Base-by-base conservation (phyloP, 148 eudicot species). In the Pouteria glomerata region DNA sequence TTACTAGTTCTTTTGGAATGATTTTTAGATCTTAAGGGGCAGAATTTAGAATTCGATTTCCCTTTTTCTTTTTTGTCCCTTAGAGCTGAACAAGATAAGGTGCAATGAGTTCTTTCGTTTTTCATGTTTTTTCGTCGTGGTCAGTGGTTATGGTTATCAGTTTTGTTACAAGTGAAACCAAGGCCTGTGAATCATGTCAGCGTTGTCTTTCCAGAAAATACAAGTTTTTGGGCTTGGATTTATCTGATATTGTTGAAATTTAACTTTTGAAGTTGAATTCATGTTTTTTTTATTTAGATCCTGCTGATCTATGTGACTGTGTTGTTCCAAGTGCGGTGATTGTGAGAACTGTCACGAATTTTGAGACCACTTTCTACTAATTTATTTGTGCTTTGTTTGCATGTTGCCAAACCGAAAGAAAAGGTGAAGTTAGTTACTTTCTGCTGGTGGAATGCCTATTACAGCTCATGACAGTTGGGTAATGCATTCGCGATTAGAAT, bases 31-130 rank as follows among this genome's bases (percentile, higher is more conserved):
- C 8, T 6, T 26, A 0, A 21, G 8, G 16, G 39, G 27, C 30
- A 37, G 62, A 69, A 53, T 69, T 56, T 10, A 52, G 27, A 39
- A 26, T 37, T 41, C 24, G 35, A 56, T 70, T 70, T 35, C 33
- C 52, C 47, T 62, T 44, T 34, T n/a, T 33, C 7, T 26, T 37
- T 37, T 8, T 33, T 61, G 7, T 0, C 14, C 50, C 55, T 53
- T 31, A 69, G 30, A 14, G 60, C 44, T 24, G 23, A 62, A 31
- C 37, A 44, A 23, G 1, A 63, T 30, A 39, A 63, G 29, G 48
- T 39, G 67, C 67, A 63, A 23, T 35, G 0, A 19, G 16, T 69
- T 47, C 31, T 18, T 68, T 2, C 3, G 37, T 16, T 21, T 33
- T 13, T 35, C 3, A 18, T 34, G 8, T 0, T 61, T 34, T 61